Percentiles rank a stretch among this genome's conserved stretches.
Conservation (phyloP, 2,329 filamentous ascomycete species). For the Exophiala spinifera region DNA sequence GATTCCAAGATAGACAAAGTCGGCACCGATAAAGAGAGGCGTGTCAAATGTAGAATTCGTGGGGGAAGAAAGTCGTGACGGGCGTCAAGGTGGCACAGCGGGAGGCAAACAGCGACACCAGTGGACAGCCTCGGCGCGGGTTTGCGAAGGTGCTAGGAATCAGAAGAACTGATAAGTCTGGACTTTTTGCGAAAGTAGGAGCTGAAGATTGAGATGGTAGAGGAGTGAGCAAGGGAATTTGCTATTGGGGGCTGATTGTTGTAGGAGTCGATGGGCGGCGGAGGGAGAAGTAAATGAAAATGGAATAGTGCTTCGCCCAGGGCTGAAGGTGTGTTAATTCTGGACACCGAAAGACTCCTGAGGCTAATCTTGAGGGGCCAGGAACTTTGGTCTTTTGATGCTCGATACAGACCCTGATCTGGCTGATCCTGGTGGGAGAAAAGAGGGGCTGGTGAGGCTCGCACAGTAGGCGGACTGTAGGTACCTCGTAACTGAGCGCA, state of each 20-base stretch:
- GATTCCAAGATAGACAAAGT: background rate
- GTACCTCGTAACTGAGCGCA: no score
- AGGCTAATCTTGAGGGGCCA: no score
- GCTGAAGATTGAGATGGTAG: conserved; percentile 12
- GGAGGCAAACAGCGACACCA: background rate
- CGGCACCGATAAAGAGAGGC: background rate
- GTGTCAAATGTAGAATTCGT: background rate
- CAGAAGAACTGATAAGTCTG: no score
- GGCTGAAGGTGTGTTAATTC: background rate
- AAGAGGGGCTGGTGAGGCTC: no score
- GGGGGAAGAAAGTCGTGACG: background rate
- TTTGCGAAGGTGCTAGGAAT: background rate
- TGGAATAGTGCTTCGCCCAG: background rate
- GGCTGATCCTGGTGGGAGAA: no score
- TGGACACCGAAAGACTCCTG: background rate
- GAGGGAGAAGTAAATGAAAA: conserved; percentile 5
- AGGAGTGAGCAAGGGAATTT: conserved; percentile 2
- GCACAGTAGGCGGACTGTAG: no score
- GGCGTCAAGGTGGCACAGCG: background rate
- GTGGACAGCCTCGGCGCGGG: background rate
- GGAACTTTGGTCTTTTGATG: no score
- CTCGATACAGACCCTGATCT: background rate
- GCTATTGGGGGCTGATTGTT: conserved; percentile 18
- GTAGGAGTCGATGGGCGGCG: conserved; percentile 7
- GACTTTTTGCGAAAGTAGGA: background rate